Evolutionary conservation across 495 filamentous ascomycete species (phyloP), one percentile per base, ranked within the genome.

Genomic region (Apodospora peruviana): DNA sequence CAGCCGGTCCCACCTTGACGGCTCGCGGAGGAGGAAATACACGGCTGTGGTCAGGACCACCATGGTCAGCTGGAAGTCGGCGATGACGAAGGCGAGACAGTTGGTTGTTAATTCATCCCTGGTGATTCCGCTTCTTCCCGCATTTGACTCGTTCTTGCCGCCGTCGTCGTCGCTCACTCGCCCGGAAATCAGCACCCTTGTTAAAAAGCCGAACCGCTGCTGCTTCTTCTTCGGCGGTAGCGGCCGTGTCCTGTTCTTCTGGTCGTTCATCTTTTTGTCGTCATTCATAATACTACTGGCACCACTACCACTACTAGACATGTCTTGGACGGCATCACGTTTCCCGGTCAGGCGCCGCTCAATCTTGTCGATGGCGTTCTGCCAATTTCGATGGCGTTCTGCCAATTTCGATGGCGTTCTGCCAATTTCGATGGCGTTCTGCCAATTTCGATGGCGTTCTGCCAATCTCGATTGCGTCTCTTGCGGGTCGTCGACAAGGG

Each of bases 401-500:
- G n/a, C n/a, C n/a, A n/a, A n/a, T n/a, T n/a, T n/a, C n/a, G n/a
- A n/a, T n/a, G 8, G 64, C 50, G 27, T 44, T 37, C 32, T 4
- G 21, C 19, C 5, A 59, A 59, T 39, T 58, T 43, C 40, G 37
- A 43, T 40, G 36, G 20, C 35, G 51, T 24, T n/a, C n/a, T n/a
- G n/a, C n/a, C n/a, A n/a, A n/a, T n/a, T n/a, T n/a, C n/a, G n/a
- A n/a, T n/a, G 8, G 64, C 50, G 27, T 44, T 37, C 32, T 4
- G 21, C 19, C 5, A 59, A 59, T 39, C 57, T 43, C 40, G 37
- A 43, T 40, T 38, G 20, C 35, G 51, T 24, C n/a, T 91, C 51
- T 76, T 76, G 59, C 91, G 79, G 48, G 73, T 76, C 14, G 89
- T 82, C 12, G 87, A 85, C 35, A 82, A 68, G 23, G 88, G 45